Conservation (phyloP, 1,284 basidiomycete genomes). For the Sporisorium scitamineum region DNA sequence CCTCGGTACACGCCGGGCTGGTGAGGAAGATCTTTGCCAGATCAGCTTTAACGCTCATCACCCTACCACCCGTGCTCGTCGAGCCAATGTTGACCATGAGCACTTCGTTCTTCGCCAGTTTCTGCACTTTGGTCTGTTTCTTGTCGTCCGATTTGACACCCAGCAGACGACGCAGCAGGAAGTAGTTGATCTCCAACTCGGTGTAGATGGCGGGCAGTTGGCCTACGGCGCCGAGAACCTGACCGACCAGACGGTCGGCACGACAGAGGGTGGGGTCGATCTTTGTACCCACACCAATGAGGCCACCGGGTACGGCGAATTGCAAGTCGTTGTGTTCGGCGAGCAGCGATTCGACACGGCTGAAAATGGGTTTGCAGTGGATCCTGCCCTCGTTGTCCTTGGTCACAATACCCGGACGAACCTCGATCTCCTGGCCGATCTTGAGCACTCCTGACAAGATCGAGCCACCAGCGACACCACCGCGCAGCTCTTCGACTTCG, state of each 20-base stretch:
- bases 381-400: conserved; percentile 92
- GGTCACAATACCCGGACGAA: conserved; percentile 95
- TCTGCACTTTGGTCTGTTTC: conserved; percentile 92
- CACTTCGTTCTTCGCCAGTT: conserved; percentile 91
- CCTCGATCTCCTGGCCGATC: conserved; percentile 94
- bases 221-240: conserved; percentile 93
- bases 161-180: conserved; percentile 80
- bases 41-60: conserved; percentile 67
- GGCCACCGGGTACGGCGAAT: conserved; percentile 95
- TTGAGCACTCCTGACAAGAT: conserved; percentile 91
- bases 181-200: conserved; percentile 83
- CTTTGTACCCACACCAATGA: conserved; percentile 97
- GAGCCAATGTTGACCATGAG: conserved; percentile 74
- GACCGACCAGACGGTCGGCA: conserved; percentile 95
- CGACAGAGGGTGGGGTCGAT: conserved; percentile 97
- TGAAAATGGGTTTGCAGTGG: conserved; percentile 92
- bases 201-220: conserved; percentile 93
- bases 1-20: conserved; percentile 67
- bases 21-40: conserved; percentile 69
- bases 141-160: conserved; percentile 98
- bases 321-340: conserved; percentile 94
- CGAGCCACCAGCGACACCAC: conserved; percentile 96
- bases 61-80: conserved; percentile 63
- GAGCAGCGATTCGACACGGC: conserved; percentile 87
- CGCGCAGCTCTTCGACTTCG: conserved; percentile 95